A percentile compares a stretch with the other conserved stretches of the same genome.
phyloP scores from a whole-genome alignment of 1,139 yeast species.

The Eremothecium gossypii region DNA sequence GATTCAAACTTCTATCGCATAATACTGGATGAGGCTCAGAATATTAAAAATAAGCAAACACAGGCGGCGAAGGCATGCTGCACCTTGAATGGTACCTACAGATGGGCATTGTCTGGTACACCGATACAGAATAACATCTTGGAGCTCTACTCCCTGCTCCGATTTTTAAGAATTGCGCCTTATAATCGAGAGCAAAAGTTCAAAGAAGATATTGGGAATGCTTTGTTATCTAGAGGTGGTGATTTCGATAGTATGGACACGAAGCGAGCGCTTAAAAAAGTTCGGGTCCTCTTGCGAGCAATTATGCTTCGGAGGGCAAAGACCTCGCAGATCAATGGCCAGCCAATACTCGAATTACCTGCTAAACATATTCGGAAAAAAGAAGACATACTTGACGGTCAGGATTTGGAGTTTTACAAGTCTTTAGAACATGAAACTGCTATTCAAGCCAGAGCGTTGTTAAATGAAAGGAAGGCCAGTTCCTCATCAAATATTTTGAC shows the following conservation, averaged over 20 bases:
- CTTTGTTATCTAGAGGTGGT: slow-evolving; percentile 37
- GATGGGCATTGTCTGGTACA: slow-evolving; percentile 88
- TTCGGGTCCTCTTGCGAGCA: slow-evolving; percentile 70
- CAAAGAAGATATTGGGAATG: slow-evolving; percentile 47
- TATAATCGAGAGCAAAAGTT: slow-evolving; percentile 53
- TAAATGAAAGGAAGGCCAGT: slow-evolving; percentile 30
- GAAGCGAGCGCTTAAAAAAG: slow-evolving; percentile 44
- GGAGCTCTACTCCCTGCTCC: slow-evolving; percentile 68
- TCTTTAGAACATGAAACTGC: slow-evolving; percentile 53
- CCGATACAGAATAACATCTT: slow-evolving; percentile 85
- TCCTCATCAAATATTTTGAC: slow-evolving; percentile 58
- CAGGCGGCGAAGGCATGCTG: slow-evolving; percentile 61
- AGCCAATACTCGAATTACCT: slow-evolving; percentile 67
- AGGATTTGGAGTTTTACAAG: slow-evolving; percentile 49
- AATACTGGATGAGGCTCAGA: slow-evolving; percentile 86
- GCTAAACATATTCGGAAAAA: slow-evolving; percentile 45
- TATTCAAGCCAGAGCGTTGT: slow-evolving; percentile 41
- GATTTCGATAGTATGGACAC: slow-evolving; percentile 30
- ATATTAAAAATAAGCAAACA: slow-evolving; percentile 67
- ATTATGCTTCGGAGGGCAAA: slow-evolving; percentile 75
- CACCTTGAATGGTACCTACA: slow-evolving; percentile 41
- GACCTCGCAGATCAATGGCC: slow-evolving; percentile 64
- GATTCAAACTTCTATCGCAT: slow-evolving; percentile 55
- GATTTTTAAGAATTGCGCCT: slow-evolving; percentile 65
- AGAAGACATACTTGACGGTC: slow-evolving; percentile 41